Evolutionary conservation across 2,329 filamentous ascomycete species (phyloP), one percentile per base, ranked within the genome.

Genomic region (Gaeumannomyces tritici): DNA sequence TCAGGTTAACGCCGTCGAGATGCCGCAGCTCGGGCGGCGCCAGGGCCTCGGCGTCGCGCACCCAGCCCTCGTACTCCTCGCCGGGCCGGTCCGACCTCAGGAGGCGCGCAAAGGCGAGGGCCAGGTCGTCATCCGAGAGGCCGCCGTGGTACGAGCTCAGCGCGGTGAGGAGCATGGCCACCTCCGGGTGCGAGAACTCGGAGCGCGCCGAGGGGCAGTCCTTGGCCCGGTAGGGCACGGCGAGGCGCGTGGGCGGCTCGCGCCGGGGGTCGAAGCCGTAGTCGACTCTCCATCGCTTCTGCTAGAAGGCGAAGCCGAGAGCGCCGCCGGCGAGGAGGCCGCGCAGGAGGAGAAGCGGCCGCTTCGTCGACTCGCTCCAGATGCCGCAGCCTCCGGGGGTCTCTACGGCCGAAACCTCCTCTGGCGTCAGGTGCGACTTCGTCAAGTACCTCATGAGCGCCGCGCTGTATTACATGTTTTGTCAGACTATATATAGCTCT

Each of bases 231-330:
- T 80, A 89, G 0, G 85, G 86, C 0, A 89, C 83, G 0, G 82
- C 81, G 0, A 88, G 75, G 59, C 70, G 74, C 0, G 79, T 82
- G 0, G 63, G 59, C 0, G 77, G 79, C 0, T 66, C 65, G 2
- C 83, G 70, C 27, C 67, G 0, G 67, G 64, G 66, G 85, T 13
- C 79, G 0, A 83, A 73, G 0, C 88, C 87, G 63, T 86, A 90
- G 62, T 89, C 80, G 0, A 90, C 86, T 3, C 82, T 73, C 83
- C 84, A 90, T 1, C 86, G 74, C 66, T 89, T 89, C 4, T n/a
- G n/a, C n/a, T 26, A 71, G 0, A 89, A 72, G 0, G 74, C 75
- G 63, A 86, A 87, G 0, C 67, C 66, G 0, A 90, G 67, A 0
- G 89, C 73, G 0, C 83, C 80, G 0, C 76, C 71, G 0, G 83